These are phyloP conservation scores for Diaporthe batatas DNA, from an alignment of 2,329 filamentous ascomycete species.

Conservation along the genomic window DNA sequence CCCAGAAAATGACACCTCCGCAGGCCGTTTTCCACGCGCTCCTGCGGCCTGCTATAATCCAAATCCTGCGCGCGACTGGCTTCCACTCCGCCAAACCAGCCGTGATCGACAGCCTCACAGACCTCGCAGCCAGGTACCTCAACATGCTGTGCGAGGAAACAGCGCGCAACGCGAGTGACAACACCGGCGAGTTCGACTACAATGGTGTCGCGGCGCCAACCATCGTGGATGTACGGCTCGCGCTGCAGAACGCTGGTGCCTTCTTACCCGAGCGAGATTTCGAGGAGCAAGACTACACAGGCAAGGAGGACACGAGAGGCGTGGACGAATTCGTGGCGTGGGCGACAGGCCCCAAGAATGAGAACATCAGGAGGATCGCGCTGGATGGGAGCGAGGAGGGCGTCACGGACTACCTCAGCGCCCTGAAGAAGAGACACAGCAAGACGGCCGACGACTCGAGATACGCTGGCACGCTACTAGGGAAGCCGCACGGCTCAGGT, in stretches of 20 bases:
- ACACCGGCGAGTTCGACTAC: constrained; percentile 74
- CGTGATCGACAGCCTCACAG: constrained; percentile 88
- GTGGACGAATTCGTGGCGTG: constrained; percentile 84
- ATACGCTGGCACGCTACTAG: constrained; percentile 87
- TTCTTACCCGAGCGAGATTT: constrained; percentile 76
- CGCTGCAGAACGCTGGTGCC: constrained; percentile 84
- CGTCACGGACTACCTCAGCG: constrained; percentile 77
- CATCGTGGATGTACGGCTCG: constrained; percentile 86
- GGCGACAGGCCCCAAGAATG: constrained; percentile 80
- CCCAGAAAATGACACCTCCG: constrained; percentile 58
- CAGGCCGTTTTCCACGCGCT: constrained; percentile 77
- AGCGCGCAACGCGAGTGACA: constrained; percentile 77
- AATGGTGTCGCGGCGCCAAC: constrained; percentile 67
- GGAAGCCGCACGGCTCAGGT: constrained; percentile 77
- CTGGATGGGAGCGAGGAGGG: constrained; percentile 74
- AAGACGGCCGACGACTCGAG: constrained; percentile 89
- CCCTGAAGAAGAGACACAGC: constrained; percentile 91
- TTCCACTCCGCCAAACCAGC: constrained; percentile 86
- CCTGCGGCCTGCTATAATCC: constrained; percentile 86
- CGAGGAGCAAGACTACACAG: constrained; percentile 76
- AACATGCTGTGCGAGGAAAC: constrained; percentile 79
- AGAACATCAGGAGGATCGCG: constrained; percentile 85
- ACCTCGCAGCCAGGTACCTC: constrained; percentile 87
- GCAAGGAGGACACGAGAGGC: constrained; percentile 82
- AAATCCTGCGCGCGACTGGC: constrained; percentile 91